Base-by-base conservation (phyloP, 2,329 filamentous ascomycete species). In the Pseudogymnoascus sp. region DNA sequence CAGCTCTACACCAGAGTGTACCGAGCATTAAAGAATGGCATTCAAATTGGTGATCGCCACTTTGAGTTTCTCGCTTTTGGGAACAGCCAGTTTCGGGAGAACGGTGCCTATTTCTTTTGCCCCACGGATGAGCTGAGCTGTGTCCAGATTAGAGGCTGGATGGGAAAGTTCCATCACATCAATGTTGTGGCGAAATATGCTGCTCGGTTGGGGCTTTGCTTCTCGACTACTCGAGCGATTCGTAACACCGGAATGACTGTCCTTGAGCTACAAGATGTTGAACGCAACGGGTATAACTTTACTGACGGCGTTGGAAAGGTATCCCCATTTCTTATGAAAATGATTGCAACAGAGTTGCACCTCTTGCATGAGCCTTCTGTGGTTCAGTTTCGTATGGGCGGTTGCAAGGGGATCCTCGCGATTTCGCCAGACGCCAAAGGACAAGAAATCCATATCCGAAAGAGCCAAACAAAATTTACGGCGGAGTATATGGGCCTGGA, bases 221-320 rank as follows among this genome's bases (percentile, higher is more conserved):
- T 99, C 70, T 96, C 94, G 0, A 96, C 92, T 0, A 99, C 94
- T 0, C 78, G 89, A 62, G 84, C 88, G 9, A 84, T 95, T 39
- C 79, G 77, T 26, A 80, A 83, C 13, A 82, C 85, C 19, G 76
- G 78, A 1, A 82, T 82, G 0, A 76, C 78, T 1, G 71, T 82
- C 23, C 76, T 81, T 10, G 76, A 77, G 4, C 82, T 92, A 30
- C 72, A 78, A 0, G 94, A 97, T 64, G 81, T 97, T 18, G 76
- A 84, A 61, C 78, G 79, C 2, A 84, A 88, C 52, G 81, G 77
- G 0, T 85, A 83, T 68, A 87, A 77, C 62, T 99, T 97, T 70
- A 94, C 89, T 0, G 94, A 99, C 68, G 94, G 94, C 0, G 89
- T 97, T 2, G 94, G 94, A 1, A 95, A 90, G 69, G 90, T 99